These are phyloP conservation scores for Tetrahymena elliotti DNA, from an alignment of 73 alveolate species.

Conservation along the genomic window DNA sequence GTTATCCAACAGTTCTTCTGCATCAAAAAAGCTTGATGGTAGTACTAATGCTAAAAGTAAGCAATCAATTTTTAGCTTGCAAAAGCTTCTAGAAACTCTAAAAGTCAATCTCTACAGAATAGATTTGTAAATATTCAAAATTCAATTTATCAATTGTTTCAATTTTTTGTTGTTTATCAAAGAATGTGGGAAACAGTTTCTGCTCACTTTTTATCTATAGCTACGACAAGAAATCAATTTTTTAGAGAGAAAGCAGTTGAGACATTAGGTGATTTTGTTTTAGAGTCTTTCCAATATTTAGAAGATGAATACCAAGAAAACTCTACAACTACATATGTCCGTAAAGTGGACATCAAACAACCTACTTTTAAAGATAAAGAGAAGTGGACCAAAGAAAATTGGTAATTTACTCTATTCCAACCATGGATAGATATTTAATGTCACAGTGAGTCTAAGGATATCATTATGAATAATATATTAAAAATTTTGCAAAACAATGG, in stretches of 20 bases:
- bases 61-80: background rate
- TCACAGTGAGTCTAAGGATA: background rate
- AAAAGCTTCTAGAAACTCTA: background rate
- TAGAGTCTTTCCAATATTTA: background rate
- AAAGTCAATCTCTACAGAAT: background rate
- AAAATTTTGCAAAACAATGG: background rate
- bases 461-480: background rate
- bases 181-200: background rate
- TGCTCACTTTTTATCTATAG: background rate
- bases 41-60: background rate
- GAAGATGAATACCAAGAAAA: background rate
- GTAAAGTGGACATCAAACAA: background rate
- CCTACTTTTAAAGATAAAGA: background rate
- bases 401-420: background rate
- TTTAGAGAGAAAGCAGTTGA: background rate
- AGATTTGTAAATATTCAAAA: background rate
- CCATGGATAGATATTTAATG: background rate
- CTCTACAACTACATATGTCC: background rate
- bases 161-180: background rate
- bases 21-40: background rate
- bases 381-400: background rate
- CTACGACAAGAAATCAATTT: background rate
- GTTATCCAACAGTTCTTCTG: background rate
- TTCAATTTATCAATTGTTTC: background rate
- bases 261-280: background rate